Evolutionary conservation across 495 filamentous ascomycete genomes (phyloP).

Genomic region (Polyplosphaeria fusca): DNA sequence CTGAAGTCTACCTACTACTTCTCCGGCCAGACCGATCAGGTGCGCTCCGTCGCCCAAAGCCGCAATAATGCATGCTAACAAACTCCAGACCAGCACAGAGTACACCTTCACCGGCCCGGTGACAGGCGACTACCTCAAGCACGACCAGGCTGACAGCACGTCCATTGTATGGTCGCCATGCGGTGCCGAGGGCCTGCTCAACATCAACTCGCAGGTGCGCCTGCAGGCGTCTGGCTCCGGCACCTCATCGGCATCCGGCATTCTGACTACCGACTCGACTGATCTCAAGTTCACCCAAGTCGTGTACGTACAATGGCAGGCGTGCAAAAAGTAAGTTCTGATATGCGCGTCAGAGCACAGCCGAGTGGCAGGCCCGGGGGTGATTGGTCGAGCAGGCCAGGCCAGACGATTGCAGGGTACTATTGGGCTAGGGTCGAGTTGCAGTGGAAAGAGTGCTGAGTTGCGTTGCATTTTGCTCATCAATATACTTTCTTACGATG

Average conservation of each 20-base stretch:
- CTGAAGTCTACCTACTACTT: slow-evolving; percentile 54
- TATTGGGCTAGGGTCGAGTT: too few species aligned
- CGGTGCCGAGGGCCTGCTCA: slow-evolving; percentile 39
- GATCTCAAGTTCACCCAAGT: slow-evolving; percentile 44
- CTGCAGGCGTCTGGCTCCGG: slow-evolving; percentile 25
- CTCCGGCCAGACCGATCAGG: slow-evolving; percentile 43
- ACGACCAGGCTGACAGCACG: slow-evolving; percentile 33
- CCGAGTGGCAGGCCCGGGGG: neutral
- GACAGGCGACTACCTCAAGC: slow-evolving; percentile 36
- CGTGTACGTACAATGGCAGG: slow-evolving; percentile 34
- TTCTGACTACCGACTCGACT: slow-evolving; percentile 44
- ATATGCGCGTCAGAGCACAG: neutral
- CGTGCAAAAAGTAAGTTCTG: slow-evolving; percentile 16
- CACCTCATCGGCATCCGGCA: slow-evolving; percentile 24
- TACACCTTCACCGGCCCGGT: slow-evolving; percentile 35
- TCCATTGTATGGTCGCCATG: slow-evolving; percentile 40
- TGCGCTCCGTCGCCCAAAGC: slow-evolving; percentile 1
- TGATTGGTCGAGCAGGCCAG: neutral
- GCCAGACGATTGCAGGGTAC: neutral
- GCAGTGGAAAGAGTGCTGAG: neutral
- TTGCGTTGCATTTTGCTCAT: neutral
- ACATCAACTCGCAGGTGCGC: slow-evolving; percentile 41
- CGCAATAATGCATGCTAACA: neutral
- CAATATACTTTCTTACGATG: too few species aligned
- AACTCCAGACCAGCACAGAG: slow-evolving; percentile 26